These are phyloP conservation scores for Globisporangium mamillatum DNA, from an alignment of 352 stramenopile species.

Conservation along the genomic window DNA sequence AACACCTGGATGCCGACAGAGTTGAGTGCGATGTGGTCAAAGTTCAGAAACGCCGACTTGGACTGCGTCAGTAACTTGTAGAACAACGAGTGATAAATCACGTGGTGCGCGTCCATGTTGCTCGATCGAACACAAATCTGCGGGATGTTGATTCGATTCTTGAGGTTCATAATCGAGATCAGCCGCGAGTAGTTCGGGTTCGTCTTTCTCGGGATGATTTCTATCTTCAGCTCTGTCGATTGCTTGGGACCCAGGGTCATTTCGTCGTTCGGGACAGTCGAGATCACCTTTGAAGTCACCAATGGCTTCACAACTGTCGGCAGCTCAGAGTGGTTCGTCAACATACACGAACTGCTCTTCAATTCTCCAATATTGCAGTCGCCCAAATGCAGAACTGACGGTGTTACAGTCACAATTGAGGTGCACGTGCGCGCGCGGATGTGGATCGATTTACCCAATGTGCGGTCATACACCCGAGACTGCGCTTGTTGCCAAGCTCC, in stretches of 20 bases:
- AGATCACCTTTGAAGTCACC: conserved; percentile 89
- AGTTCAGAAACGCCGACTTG: conserved; percentile 85
- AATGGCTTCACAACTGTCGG: conserved; percentile 84
- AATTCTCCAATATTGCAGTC: conserved; percentile 90
- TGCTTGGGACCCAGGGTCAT: conserved; percentile 86
- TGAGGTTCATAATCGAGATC: conserved; percentile 86
- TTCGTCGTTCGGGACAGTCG: conserved; percentile 85
- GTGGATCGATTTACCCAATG: conserved; percentile 83
- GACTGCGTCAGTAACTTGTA: conserved; percentile 88
- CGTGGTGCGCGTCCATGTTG: conserved; percentile 90
- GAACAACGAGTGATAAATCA: conserved; percentile 90
- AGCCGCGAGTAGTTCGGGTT: conserved; percentile 88
- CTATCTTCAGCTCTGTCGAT: conserved; percentile 84
- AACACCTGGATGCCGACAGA: conserved; percentile 86
- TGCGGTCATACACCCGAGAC: conserved; percentile 82
- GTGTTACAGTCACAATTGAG: conserved; percentile 82
- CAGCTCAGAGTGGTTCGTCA: conserved; percentile 89
- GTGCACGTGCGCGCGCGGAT: conserved; percentile 84
- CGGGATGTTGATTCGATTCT: conserved; percentile 83
- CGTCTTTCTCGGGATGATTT: conserved; percentile 88
- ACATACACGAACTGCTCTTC: conserved; percentile 81
- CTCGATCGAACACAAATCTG: conserved; percentile 87
- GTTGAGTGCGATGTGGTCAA: conserved; percentile 85
- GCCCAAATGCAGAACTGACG: conserved; percentile 81
- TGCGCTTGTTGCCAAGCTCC: conserved; percentile 84